Evolutionary conservation across 192 early-diverging fungal genomes (phyloP).

Genomic region (Glomus cerebriforme): DNA sequence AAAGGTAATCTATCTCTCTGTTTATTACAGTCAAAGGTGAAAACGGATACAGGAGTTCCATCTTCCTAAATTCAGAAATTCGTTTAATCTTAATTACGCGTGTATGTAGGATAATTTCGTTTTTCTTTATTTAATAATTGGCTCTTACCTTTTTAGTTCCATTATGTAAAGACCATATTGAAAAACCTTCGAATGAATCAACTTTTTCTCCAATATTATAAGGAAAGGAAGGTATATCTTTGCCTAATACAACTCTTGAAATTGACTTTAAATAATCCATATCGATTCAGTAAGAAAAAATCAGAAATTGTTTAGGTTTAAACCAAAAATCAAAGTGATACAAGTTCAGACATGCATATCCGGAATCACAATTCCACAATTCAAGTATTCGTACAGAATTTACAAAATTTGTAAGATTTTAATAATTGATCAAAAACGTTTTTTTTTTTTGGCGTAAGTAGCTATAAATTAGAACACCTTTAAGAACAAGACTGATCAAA

Average conservation of each 20-base stretch:
- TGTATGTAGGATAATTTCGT: background rate
- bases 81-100: background rate
- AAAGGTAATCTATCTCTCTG: conserved; percentile 72
- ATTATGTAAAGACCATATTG: conserved; percentile 68
- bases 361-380: no score
- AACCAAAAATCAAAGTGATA: no score
- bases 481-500: no score
- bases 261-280: conserved; percentile 45
- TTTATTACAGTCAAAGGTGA: conserved; percentile 76
- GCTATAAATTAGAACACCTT: no score
- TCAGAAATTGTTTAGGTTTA: no score
- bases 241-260: conserved; percentile 53
- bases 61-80: conserved; percentile 53
- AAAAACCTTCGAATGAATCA: conserved; percentile 54
- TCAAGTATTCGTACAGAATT: no score
- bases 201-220: conserved; percentile 68
- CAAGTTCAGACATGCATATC: no score
- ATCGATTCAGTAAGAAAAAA: background rate
- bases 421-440: no score
- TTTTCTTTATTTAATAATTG: no score
- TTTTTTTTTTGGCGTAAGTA: no score
- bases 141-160: conserved; percentile 64
- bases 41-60: conserved; percentile 71
- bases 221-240: conserved; percentile 64
- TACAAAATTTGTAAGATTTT: no score